Evolutionary conservation across 768 basidiomycete genomes (phyloP).

Genomic region (Boletellus ananiceps): DNA sequence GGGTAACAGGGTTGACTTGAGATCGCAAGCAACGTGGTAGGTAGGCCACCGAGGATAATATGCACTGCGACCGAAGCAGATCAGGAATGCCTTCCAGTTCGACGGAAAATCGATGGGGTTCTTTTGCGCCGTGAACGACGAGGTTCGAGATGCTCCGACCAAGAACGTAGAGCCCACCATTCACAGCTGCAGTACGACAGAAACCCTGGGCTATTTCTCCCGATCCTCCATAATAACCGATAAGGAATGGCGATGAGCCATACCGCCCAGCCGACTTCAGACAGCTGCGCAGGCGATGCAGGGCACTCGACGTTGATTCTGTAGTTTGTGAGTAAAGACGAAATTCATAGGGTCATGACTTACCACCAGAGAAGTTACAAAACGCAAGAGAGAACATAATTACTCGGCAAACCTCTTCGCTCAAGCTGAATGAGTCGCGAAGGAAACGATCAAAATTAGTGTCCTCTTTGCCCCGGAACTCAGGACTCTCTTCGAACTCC

Average conservation of each 20-base stretch:
- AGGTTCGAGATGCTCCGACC: constrained; percentile 42
- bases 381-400: constrained; percentile 79
- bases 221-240: constrained; percentile 92
- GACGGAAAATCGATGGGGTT: constrained; percentile 36
- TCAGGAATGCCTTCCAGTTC: constrained; percentile 60
- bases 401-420: constrained; percentile 49
- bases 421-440: constrained; percentile 57
- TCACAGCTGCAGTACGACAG: constrained; percentile 81
- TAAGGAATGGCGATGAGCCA: constrained; percentile 80
- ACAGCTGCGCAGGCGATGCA: constrained; percentile 69
- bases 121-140: constrained; percentile 14
- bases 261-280: constrained; percentile 81
- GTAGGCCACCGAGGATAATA: constrained; percentile 47
- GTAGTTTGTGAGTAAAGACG: constrained; percentile 5
- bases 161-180: constrained; percentile 69
- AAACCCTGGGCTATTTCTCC: constrained; percentile 94
- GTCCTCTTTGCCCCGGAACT: constrained; percentile 53
- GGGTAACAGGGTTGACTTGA: constrained; percentile 15
- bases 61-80: constrained; percentile 46
- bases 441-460: constrained; percentile 62
- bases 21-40: constrained; percentile 28
- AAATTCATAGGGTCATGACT: constrained; percentile 9
- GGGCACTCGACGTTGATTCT: constrained; percentile 66
- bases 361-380: constrained; percentile 57
- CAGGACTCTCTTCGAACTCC: constrained; percentile 62